Evolutionary conservation across 176 grass and related monocot genomes (phyloP), one percentile per base, ranked within the genome.

Genomic region (Hyparrhenia diplandra): DNA sequence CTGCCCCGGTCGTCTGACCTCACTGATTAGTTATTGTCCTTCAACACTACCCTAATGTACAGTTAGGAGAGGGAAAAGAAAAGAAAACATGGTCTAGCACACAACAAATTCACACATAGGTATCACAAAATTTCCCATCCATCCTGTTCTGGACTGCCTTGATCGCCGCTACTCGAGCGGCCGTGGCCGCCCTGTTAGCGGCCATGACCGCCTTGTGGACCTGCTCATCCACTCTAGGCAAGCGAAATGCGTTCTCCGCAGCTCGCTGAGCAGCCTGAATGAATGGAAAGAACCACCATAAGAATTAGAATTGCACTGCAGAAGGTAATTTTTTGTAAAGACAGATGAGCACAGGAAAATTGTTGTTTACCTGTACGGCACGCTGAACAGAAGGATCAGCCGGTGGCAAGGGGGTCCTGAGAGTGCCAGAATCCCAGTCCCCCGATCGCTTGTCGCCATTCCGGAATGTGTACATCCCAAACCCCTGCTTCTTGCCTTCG

Each of bases 111-210:
- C 85, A 91, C 46, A 91, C 77, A 76, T 85, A 82, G 77, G 89
- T 91, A 10, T 91, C 85, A 4, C 89, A 91, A 83, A 91, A 91
- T 63, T 91, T 91, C 2, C 89, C 89, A 49, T 91, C 89, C 89
- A 91, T 91, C 73, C 82, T 85, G 82, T 92, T 92, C 87, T 92
- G 87, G 34, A 89, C 90, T 14, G 90, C 90, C 80, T 92, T 92
- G 85, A 91, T 81, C 27, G 90, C 86, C 25, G 84, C 90, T 13
- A 87, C 83, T 34, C 82, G 68, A 4, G 94, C 94, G 24, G 80
- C 88, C 13, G 73, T 84, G 82, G 85, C 80, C 2, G 94, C 83
- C 65, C 83, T 82, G 5, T 82, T 85, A 5, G 94, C 94, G 0
- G 84, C 83, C 58, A 73, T 67, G 13, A 97, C 86, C 1, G 84